Base-by-base conservation (phyloP, 2,329 filamentous ascomycete genomes). In the Daldinia sp. region DNA sequence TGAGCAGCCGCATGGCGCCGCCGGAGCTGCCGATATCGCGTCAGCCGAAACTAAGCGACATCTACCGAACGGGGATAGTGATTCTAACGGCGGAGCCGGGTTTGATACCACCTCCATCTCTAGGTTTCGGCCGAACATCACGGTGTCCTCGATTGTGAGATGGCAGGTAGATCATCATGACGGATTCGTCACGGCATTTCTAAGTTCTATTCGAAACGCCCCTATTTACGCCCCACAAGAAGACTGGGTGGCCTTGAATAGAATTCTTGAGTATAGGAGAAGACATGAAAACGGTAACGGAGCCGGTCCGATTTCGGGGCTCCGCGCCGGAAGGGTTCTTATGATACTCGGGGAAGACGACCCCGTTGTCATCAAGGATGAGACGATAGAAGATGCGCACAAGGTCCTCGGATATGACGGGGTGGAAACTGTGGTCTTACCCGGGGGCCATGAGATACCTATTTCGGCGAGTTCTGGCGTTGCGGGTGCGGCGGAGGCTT, bases 151-250 rank as follows among this genome's bases (percentile, higher is more conserved):
- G 3, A 85, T 90, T 0, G 87, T 93, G 49, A 77, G 79, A 45
- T 93, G 91, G 89, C 91, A 94, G 76, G 77, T 92, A 17, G 78
- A 81, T 32, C 72, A 84, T 25, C 90, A 94, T 73, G 71, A 75
- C 1, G 92, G 90, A 0, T 94, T 92, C 71, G 79, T 92, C 4
- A 79, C 81, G 2, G 85, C 90, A 0, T 93, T 93, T 71, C 83
- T 93, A 70, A 90, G 87, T 59, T 87, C 85, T 27, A 89, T 94
- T 68, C 83, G 87, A 17, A 78, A 90, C 70, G 89, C 88, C 1
- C 92, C 91, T 0, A 87, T 94, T 19, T 86, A 89, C 64, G 82
- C 83, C 10, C 84, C 90, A 66, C 82, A 87, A 57, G 79, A 81
- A 34, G 80, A 86, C 39, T 94, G 90, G 91, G 73, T 73, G 21